Conservation (phyloP, 768 basidiomycete species). For the Termitomyces bulborhizus region DNA sequence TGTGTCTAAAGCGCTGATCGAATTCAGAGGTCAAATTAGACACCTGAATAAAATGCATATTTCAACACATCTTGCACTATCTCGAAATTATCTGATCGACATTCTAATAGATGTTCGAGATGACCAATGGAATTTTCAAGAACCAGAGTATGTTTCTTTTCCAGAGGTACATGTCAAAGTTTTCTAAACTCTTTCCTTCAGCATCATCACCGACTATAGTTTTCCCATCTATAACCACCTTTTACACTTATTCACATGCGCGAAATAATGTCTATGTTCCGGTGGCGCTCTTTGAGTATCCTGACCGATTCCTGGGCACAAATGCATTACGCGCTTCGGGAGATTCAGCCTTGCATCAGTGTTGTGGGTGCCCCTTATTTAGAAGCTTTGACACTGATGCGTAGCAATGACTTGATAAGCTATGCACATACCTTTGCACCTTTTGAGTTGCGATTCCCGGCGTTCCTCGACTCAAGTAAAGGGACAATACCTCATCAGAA, state of each 20-base stretch:
- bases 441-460: constrained; percentile 25
- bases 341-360: constrained; percentile 32
- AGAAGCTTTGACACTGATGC: constrained; percentile 49
- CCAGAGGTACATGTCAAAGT: neutral
- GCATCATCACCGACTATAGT: constrained; percentile 16
- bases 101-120: constrained; percentile 56
- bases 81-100: constrained; percentile 42
- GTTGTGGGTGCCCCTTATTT: constrained; percentile 33
- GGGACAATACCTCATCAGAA: constrained; percentile 10
- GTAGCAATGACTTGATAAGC: constrained; percentile 52
- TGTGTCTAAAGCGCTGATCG: constrained; percentile 35
- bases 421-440: constrained; percentile 41
- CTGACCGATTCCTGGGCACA: constrained; percentile 52
- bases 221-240: constrained; percentile 25
- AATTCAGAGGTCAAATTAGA: constrained; percentile 2
- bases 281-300: constrained; percentile 49
- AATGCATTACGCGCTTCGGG: constrained; percentile 44
- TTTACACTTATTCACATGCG: constrained; percentile 41
- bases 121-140: constrained; percentile 51
- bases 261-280: constrained; percentile 33
- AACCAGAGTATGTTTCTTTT: constrained; percentile 36
- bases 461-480: constrained; percentile 25
- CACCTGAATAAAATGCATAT: constrained; percentile 32
- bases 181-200: constrained; percentile 7
- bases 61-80: constrained; percentile 36